phyloP scores from a whole-genome alignment of 2,329 filamentous ascomycete genomes.

The Fusarium anguioides region DNA sequence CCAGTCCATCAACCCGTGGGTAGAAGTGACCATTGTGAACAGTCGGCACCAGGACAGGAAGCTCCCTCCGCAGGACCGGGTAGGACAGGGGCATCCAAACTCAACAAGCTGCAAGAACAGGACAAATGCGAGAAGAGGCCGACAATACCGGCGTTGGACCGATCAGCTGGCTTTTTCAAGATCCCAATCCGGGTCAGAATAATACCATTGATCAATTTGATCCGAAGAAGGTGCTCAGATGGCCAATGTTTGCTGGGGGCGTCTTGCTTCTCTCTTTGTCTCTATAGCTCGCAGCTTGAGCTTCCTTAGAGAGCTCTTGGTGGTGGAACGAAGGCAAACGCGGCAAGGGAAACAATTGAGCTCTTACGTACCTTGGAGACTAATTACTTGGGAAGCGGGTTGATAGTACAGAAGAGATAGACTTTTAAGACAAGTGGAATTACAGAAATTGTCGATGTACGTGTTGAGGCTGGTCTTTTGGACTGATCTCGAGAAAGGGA shows the following conservation, averaged over 20 bases:
- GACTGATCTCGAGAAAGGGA: constrained; percentile 45
- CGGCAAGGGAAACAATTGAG: constrained; percentile 22
- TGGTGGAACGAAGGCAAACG: constrained; percentile 29
- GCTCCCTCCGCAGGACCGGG: constrained; percentile 37
- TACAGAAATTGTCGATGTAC: constrained; percentile 35
- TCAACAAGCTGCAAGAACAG: constrained; percentile 1
- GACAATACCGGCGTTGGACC: constrained; percentile 29
- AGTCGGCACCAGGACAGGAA: constrained; percentile 21
- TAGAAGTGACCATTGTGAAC: constrained; percentile 30
- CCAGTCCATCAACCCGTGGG: constrained; percentile 41
- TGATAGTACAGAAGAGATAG: constrained; percentile 29
- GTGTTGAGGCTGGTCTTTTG: constrained; percentile 40
- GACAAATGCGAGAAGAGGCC: constrained; percentile 14
- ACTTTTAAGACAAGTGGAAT: constrained; percentile 27
- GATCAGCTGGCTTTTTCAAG: constrained; percentile 26
- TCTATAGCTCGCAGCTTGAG: constrained; percentile 10
- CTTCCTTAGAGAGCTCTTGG: constrained; percentile 19
- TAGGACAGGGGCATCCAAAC: constrained; percentile 22
- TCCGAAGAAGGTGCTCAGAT: constrained; percentile 9
- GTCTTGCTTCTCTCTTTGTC: constrained; percentile 12
- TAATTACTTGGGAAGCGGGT: constrained; percentile 33
- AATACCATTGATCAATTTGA: constrained; percentile 15
- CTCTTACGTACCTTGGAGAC: constrained; percentile 41
- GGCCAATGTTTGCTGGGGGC: constrained; percentile 26
- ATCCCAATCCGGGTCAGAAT: constrained; percentile 37